A percentile compares a stretch with the other conserved stretches of the same genome.
Evolutionary conservation across 129 eudicot genomes (phyloP).

Genomic region (Flaveria robusta): DNA sequence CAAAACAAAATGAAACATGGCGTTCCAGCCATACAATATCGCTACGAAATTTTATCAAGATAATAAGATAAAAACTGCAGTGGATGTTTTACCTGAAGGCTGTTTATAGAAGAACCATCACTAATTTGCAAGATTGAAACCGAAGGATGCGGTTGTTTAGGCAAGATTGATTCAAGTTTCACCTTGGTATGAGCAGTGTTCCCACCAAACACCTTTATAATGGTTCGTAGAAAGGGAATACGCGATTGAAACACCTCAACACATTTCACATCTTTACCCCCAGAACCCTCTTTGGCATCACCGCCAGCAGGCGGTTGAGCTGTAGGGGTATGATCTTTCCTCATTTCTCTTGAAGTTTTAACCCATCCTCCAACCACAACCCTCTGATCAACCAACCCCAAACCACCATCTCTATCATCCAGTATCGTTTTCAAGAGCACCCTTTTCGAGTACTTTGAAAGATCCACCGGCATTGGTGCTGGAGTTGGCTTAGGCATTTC

Average conservation of each 20-base stretch:
- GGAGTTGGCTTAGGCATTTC: conserved; percentile 37
- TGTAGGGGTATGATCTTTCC: conserved; percentile 37
- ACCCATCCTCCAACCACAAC: conserved; percentile 93
- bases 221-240: conserved; percentile 60
- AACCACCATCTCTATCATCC: conserved; percentile 54
- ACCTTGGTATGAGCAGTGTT: conserved; percentile 40
- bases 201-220: conserved; percentile 74
- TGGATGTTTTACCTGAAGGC: conserved; percentile 62
- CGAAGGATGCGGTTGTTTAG: conserved; percentile 47
- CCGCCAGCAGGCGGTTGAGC: conserved; percentile 23
- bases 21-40: too few species aligned
- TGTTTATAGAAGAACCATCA: conserved; percentile 74
- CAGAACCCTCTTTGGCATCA: conserved; percentile 13
- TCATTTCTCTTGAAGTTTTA: conserved; percentile 71
- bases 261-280: conserved; percentile 64
- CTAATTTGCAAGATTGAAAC: conserved; percentile 54
- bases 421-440: conserved; percentile 59
- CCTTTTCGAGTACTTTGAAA: conserved; percentile 60
- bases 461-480: conserved; percentile 28
- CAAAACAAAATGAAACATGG: background rate
- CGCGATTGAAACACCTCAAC: conserved; percentile 68
- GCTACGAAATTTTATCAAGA: too few species aligned
- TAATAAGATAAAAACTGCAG: background rate
- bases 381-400: conserved; percentile 62
- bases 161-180: conserved; percentile 41